Percentiles rank a stretch among this genome's conserved stretches.
Evolutionary conservation across 176 grass and related monocot genomes (phyloP).

Genomic region (Otatea glauca): DNA sequence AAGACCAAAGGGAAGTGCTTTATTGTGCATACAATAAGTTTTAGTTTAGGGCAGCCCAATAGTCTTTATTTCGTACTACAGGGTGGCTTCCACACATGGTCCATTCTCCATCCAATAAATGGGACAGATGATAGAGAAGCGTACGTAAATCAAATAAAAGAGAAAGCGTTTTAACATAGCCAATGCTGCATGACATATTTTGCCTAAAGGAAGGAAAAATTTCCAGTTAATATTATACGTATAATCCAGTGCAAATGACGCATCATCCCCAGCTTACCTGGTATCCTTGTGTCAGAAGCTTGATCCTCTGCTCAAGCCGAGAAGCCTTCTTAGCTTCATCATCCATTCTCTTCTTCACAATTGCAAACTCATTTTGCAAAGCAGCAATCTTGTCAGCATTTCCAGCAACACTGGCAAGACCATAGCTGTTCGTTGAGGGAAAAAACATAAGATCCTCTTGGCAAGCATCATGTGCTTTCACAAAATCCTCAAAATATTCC

Average conservation of each 20-base stretch:
- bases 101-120: slow-evolving; percentile 1
- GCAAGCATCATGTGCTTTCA: slow-evolving; percentile 84
- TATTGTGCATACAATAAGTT: not conserved
- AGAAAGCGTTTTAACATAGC: not conserved
- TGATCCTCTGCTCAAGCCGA: slow-evolving; percentile 86
- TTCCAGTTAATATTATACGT: slow-evolving; percentile 5
- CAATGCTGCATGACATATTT: slow-evolving; percentile 5
- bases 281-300: slow-evolving; percentile 86
- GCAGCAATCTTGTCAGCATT: slow-evolving; percentile 75
- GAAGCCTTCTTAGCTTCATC: slow-evolving; percentile 86
- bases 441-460: slow-evolving; percentile 92
- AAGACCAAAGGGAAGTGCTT: not conserved
- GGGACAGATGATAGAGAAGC: not conserved
- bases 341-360: slow-evolving; percentile 83
- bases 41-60: not conserved
- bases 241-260: not conserved
- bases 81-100: not conserved
- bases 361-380: slow-evolving; percentile 86
- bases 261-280: slow-evolving; percentile 57
- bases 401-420: slow-evolving; percentile 77
- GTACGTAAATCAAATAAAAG: not conserved
- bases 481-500: slow-evolving; percentile 83
- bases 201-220: not conserved
- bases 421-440: slow-evolving; percentile 64
- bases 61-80: not conserved